These are phyloP conservation scores for Platismatia glauca DNA, from an alignment of 495 filamentous ascomycete genomes.

Conservation along the genomic window DNA sequence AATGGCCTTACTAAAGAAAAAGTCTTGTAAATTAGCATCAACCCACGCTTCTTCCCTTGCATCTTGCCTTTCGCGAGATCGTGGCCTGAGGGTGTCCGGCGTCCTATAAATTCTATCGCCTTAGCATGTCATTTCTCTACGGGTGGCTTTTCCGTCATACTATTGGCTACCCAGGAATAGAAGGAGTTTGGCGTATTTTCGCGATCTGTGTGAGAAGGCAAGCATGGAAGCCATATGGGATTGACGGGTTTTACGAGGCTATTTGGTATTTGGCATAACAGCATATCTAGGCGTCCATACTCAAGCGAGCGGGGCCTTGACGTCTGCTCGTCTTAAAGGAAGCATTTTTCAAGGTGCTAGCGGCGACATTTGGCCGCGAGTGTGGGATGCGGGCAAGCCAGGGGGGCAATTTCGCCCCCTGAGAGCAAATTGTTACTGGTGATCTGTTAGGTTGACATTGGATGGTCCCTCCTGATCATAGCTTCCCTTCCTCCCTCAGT, in stretches of 20 bases:
- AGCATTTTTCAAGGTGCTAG: not conserved
- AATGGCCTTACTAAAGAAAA: not conserved
- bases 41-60: not conserved
- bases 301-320: not conserved
- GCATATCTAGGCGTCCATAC: slow-evolving; percentile 14
- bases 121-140: slow-evolving; percentile 11
- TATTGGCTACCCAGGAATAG: slow-evolving; percentile 15
- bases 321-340: not conserved
- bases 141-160: slow-evolving; percentile 10
- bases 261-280: slow-evolving; percentile 13
- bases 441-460: not conserved
- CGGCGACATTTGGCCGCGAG: not conserved
- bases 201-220: not conserved
- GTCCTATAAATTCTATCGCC: slow-evolving; percentile 1
- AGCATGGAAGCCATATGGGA: not conserved
- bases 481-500: slow-evolving; percentile 54
- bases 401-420: not conserved
- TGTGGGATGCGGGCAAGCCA: not conserved
- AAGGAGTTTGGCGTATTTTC: slow-evolving; percentile 8
- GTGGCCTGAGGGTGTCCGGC: not conserved
- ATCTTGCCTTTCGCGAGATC: slow-evolving; percentile 6
- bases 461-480: slow-evolving; percentile 31
- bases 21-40: not conserved
- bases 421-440: not conserved
- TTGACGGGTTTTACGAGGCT: not conserved